Base-by-base conservation (phyloP, 2,329 filamentous ascomycete species). In the Rhexocercosporidium sp. region DNA sequence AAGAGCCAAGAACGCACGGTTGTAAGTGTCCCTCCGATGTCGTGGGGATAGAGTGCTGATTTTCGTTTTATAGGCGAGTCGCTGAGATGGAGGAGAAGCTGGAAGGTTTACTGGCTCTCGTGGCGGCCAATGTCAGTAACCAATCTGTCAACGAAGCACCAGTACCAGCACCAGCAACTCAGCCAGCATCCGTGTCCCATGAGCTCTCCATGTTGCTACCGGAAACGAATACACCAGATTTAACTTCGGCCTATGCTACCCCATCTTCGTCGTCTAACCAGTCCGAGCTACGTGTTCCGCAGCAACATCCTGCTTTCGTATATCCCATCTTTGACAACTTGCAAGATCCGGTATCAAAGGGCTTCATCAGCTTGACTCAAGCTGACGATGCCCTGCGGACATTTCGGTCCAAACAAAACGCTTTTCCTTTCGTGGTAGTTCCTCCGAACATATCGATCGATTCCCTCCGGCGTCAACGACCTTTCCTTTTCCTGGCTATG, bases 401-500 rank as follows among this genome's bases (percentile, higher is more conserved):
- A 1, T 74, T 71, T 49, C 47, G 64, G 16, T 46, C 64, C 5
- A 68, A 62, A 41, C 63, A 66, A 46, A 27, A 37, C 11, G 31
- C 47, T 4, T 74, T 74, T 37, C 74, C 74, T 6, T 75, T 75
- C 61, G 66, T 76, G 0, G 25, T 71, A 22, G 20, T 75, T 65
- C 73, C 66, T 74, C 77, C 34, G 74, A 78, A 66, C 75, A 78
- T 83, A 81, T 61, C 85, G 82, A 0, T 84, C 79, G 67, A 78
- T 84, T n/a, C 71, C 77, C 3, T 76, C 84, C 7, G 75, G 74
- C 0, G 77, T 77, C 0, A 81, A 80, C 78, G 80, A 29, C 86
- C 86, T 0, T 87, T 88, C 71, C 77, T 88, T 20, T 74, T 88
- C 41, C 75, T 88, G 14, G 82, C 86, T 1, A 82, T 88, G 20